Base-by-base conservation (phyloP, 2,329 filamentous ascomycete genomes). In the Fusarium xylarioides region DNA sequence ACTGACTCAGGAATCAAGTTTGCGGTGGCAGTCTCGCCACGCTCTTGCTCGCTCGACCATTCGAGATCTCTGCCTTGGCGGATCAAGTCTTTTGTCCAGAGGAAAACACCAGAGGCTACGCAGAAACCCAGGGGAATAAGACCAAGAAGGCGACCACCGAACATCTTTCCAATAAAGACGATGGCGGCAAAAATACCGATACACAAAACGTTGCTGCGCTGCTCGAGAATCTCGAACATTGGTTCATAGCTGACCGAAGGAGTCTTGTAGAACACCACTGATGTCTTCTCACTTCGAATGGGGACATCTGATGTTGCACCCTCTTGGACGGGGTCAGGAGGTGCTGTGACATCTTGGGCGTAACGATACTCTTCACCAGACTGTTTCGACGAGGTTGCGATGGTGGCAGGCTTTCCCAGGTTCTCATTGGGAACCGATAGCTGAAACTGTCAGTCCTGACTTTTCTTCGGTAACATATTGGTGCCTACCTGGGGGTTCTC, bases 271-370 rank as follows among this genome's bases (percentile, higher is more conserved):
- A 98, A 98, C 35, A 98, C 88, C 23, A 98, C 91, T 71, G 97
- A 98, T 7, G 96, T 98, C 87, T 96, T 98, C 80, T 98, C 95
- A 77, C 95, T 95, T 79, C 95, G 93, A 66, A 98, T 97, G 7
- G 96, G 96, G 3, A 98, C 95, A 82, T 98, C 96, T 32, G 94
- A 95, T 1, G 95, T 98, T 38, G 92, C 90, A 30, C 94, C 94
- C 64, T 91, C 88, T 21, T 91, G 91, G 26, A 97, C 86, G 1
- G 95, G 95, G 74, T 97, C 95, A 3, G 95, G 95, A 5, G 95
- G 95, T 1, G 95, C 93, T 0, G 94, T 97, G 64, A 97, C 86
- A 82, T 98, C 95, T 82, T 98, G 95, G 15, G 91, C 93, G 64
- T 92, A 80, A 72, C 92, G 93, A 82, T 98, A 98, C 72, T 97